Base-by-base conservation (phyloP, 495 filamentous ascomycete species). In the Letharia lupina region DNA sequence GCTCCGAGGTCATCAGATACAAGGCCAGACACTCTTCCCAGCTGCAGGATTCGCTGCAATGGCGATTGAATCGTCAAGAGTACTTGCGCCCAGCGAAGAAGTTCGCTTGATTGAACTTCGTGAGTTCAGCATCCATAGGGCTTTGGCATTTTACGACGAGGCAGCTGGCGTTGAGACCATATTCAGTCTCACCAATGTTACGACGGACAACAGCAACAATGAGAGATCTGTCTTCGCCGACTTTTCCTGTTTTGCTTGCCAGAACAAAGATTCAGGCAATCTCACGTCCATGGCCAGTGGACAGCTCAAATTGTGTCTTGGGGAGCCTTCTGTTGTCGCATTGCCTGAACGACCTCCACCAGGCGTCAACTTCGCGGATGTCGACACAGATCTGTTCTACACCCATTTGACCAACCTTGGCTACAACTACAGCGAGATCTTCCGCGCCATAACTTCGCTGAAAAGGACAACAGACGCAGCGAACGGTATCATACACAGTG, bases 31-130 rank as follows among this genome's bases (percentile, higher is more conserved):
- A 2, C 72, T 90, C 1, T 86, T 86, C 66, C 87, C 88, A n/a
- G 83, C 79, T 61, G 80, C 85, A 10, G 83, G 79, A 0, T 88
- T 83, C 64, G 68, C 85, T 39, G 74, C 79, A 5, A 84, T 84
- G 75, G 84, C 81, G 1, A 60, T 86, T 0, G 87, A 90, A 65
- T 79, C 82, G 4, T 52, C 74, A 31, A 69, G 23, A 42, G 47
- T 8, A 8, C 67, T 76, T 31, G 60, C 65, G 23, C n/a, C n/a
- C 18, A 71, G 76, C 10, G 31, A 18, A 4, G 57, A 41, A 52
- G n/a, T 52, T 35, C 58, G 57, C 7, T 60, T 61, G 2, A 69
- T 77, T 13, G 58, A 65, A 10, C 63, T 79, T 37, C 62, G 78
- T 18, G 75, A 44, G 41, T 79, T n/a, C 41, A 73, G 0, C 65